phyloP scores from a whole-genome alignment of 2,329 filamentous ascomycete genomes.

The Dactylellina haptotyla region DNA sequence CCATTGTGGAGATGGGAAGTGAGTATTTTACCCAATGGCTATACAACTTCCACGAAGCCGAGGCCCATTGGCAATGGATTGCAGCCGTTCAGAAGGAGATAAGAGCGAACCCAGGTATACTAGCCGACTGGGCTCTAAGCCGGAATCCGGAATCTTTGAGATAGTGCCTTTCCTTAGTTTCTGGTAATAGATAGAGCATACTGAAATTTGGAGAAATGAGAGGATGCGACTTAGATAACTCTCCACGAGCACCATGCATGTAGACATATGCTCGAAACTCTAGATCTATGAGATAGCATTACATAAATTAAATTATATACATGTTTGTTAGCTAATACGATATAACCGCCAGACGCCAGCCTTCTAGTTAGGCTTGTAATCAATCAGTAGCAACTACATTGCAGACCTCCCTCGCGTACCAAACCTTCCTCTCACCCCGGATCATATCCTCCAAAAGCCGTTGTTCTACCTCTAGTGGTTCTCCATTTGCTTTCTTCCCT shows the following conservation, averaged over 20 bases:
- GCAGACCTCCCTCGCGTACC: slow-evolving; percentile 71
- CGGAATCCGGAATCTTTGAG: too few species aligned
- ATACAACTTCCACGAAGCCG: neutral
- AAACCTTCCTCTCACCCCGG: slow-evolving; percentile 69
- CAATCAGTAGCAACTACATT: slow-evolving; percentile 67
- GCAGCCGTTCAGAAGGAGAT: slow-evolving; percentile 8
- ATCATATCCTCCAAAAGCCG: slow-evolving; percentile 67
- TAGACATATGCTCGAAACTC: too few species aligned
- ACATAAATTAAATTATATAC: slow-evolving; percentile 11
- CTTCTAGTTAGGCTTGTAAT: slow-evolving; percentile 1
- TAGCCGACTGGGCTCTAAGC: slow-evolving; percentile 16
- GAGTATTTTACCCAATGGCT: slow-evolving; percentile 6
- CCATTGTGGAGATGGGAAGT: neutral
- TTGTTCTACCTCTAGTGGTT: slow-evolving; percentile 55
- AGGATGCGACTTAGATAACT: too few species aligned
- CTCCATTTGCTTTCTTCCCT: slow-evolving; percentile 56
- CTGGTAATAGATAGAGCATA: too few species aligned
- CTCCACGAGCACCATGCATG: too few species aligned
- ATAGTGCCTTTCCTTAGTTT: too few species aligned
- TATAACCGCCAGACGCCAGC: neutral
- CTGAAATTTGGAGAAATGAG: too few species aligned
- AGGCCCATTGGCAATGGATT: slow-evolving; percentile 9
- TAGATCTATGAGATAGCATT: too few species aligned
- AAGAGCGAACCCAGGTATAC: slow-evolving; percentile 11
- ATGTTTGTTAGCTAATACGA: neutral